Conservation (phyloP, 2,329 filamentous ascomycete genomes). For the Ophiosphaerella narmari region DNA sequence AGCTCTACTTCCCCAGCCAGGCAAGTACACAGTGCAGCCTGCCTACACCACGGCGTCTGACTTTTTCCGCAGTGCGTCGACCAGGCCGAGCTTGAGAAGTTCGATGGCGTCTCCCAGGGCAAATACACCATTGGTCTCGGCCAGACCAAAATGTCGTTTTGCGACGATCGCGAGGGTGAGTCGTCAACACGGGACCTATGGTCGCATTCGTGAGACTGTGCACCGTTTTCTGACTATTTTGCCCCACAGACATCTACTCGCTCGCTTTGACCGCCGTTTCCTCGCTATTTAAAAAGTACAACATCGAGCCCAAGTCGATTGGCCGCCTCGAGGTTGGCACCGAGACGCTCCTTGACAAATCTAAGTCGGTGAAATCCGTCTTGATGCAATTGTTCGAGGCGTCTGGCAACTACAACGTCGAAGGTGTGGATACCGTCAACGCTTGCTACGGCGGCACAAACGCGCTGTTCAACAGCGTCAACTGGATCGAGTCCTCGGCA, state of each 20-base stretch:
- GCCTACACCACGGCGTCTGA: slow-evolving; percentile 14
- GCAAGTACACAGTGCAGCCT: slow-evolving; percentile 38
- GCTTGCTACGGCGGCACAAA: slow-evolving; percentile 61
- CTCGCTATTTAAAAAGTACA: slow-evolving; percentile 58
- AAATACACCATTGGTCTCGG: slow-evolving; percentile 61
- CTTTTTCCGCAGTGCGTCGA: slow-evolving; percentile 54
- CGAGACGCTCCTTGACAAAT: slow-evolving; percentile 61
- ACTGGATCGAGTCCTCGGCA: slow-evolving; percentile 59
- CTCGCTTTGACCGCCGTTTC: slow-evolving; percentile 57
- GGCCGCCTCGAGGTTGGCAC: slow-evolving; percentile 60
- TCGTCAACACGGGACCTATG: slow-evolving; percentile 1
- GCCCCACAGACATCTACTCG: slow-evolving; percentile 56
- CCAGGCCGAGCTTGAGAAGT: slow-evolving; percentile 59
- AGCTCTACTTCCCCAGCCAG: slow-evolving; percentile 60
- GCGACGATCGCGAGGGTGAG: slow-evolving; percentile 58
- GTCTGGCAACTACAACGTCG: slow-evolving; percentile 59
- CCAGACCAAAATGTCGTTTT: slow-evolving; percentile 62
- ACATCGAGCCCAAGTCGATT: slow-evolving; percentile 56
- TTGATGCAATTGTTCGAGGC: slow-evolving; percentile 58
- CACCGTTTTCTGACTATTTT: slow-evolving; percentile 15
- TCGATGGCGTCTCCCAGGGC: slow-evolving; percentile 57
- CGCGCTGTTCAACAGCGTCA: slow-evolving; percentile 59
- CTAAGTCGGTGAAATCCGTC: slow-evolving; percentile 60
- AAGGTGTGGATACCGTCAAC: slow-evolving; percentile 59
- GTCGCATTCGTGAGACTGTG: background rate